Evolutionary conservation across 176 grass and related monocot genomes (phyloP), one percentile per base, ranked within the genome.

Genomic region (Musa schizocarpa): DNA sequence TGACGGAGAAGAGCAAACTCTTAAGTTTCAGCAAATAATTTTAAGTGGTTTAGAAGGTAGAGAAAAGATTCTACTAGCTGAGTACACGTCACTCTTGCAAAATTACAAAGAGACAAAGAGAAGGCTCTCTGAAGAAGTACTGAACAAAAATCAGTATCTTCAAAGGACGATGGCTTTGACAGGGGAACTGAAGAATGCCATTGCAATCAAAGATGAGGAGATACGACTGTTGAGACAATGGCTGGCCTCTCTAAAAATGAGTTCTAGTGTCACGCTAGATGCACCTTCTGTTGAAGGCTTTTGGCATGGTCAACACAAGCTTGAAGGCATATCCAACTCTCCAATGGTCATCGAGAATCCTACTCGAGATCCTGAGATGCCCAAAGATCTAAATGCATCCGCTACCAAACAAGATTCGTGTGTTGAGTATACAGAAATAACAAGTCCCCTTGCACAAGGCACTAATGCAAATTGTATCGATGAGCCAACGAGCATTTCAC

Each of bases 141-240:
- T 76, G 50, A 93, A 80, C 74, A 97, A 90, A 12, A 74, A 90
- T 69, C 82, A 97, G 17, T 85, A 77, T 75, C 59, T 85, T 69
- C 59, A 83, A 3, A 90, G 93, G 70, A 83, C 81, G 43, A 52
- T 25, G 50, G 67, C 76, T 14, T 76, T 84, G 73, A 77, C 90
- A 80, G 86, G 63, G 27, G 81, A 90, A 74, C 67, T 96, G 75
- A 69, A 52, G 29, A 65, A 63, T 76, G 70, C 82, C 76, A 96
- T 86, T 57, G 74, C 80, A n/a, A 85, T 81, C 78, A 96, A 92
- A 77, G 87, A 96, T 52, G 79, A 77, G 19, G 85, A 96, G 81
- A 92, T 97, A 20, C 67, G 8, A 29, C 77, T 82, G 11, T 68
- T 97, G 34, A 82, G 81, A 26, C 83, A 86, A 49, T 73, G 86